Evolutionary conservation across 306 rosid species (phyloP), one percentile per base, ranked within the genome.

Genomic region (Prunus armeniaca): DNA sequence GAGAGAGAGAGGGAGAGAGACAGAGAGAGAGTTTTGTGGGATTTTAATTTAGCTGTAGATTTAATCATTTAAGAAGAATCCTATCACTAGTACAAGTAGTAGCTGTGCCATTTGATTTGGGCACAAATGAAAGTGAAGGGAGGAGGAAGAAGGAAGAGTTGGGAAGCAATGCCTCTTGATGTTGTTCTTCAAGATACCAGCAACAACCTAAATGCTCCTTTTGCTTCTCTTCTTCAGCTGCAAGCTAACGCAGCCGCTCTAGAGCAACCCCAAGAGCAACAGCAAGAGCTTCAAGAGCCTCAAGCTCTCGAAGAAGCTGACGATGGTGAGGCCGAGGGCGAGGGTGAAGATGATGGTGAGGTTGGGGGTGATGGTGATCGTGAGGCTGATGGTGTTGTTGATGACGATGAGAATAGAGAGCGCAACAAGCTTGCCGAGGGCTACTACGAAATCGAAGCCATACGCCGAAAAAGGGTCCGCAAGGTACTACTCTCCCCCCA

Each of bases 381-480:
- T 0, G 84, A 61, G 0, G 90, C 74, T 12, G 91, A 65, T 9
- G 88, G 28, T 6, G 85, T 78, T 45, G 76, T 19, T 2, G 88
- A 64, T 49, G 80, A 75, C 9, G 82, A 71, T 18, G 81, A 62
- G 20, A 62, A 67, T 47, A 45, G 56, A 19, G 54, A 68, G 63
- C 83, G 91, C 30, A 82, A 85, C 3, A 73, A 85, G 81, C 91
- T 93, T 19, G 95, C 78, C 14, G 93, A 91, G 28, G 96, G 93
- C 43, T 90, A 82, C 72, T 91, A 84, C 69, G 97, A 91, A 82
- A 86, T 94, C 56, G 96, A 94, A 88, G 82, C 91, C 77, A 88
- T 91, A 61, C 97, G 96, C 73, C 91, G 96, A 46, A 91, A 81
- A 79, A 86, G 97, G 85, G 64, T 91, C 69, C 91, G 94, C 12